These are phyloP conservation scores for Beta lomatogona DNA, from an alignment of 179 eudicot genomes.

Conservation along the genomic window DNA sequence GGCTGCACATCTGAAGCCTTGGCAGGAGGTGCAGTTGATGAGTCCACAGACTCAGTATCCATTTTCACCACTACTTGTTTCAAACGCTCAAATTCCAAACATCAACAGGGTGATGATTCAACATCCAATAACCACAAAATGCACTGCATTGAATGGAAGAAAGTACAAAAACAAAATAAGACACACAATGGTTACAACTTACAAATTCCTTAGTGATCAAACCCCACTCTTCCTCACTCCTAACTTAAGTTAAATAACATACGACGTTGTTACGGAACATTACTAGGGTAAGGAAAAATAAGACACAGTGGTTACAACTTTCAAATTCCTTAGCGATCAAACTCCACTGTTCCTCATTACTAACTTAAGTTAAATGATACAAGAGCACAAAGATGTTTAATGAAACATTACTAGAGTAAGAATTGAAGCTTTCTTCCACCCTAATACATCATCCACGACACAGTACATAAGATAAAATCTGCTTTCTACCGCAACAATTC, in stretches of 20 bases:
- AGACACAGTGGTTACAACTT: background rate
- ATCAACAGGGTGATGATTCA: background rate
- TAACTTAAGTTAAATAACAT: background rate
- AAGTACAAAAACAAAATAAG: background rate
- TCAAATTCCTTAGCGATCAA: background rate
- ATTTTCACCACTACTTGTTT: conserved; percentile 34
- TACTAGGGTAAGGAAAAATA: background rate
- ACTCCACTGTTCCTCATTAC: background rate
- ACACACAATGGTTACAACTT: background rate
- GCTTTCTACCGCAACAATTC: background rate
- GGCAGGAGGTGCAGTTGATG: conserved; percentile 35
- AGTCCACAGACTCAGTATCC: conserved; percentile 54
- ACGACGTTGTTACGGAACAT: background rate
- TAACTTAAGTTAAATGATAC: background rate
- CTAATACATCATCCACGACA: too few relatives aligned
- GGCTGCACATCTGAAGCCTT: conserved; percentile 37
- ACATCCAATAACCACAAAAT: conserved; percentile 1
- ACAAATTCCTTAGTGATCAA: background rate
- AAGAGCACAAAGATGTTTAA: background rate
- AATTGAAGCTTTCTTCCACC: background rate
- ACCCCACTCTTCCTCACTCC: background rate
- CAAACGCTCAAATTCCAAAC: conserved; percentile 29
- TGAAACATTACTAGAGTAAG: background rate
- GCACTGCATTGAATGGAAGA: conserved; percentile 8
- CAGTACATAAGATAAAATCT: background rate